Evolutionary conservation across 75 land plant genomes (phyloP).

Genomic region (Ceratopteris richardii): DNA sequence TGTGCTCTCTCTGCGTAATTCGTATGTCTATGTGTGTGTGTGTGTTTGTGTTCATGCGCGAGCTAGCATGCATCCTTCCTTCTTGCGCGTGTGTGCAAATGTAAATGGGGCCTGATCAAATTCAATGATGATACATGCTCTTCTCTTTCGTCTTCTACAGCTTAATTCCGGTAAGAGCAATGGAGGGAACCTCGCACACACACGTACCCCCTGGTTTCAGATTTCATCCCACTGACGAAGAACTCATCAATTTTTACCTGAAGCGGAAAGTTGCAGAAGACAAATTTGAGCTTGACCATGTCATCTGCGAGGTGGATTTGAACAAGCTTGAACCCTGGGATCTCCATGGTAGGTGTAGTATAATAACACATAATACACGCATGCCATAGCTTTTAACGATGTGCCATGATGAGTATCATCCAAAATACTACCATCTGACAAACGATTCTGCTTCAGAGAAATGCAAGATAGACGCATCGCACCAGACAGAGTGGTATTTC

Average conservation of each 20-base stretch:
- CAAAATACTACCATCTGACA: too few relatives aligned
- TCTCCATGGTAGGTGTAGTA: background rate
- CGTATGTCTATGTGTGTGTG: too few relatives aligned
- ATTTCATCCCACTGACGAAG: constrained; percentile 19
- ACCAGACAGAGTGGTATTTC: constrained; percentile 8
- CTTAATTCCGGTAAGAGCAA: too few relatives aligned
- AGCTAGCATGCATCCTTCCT: too few relatives aligned
- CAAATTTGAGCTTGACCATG: constrained; percentile 1
- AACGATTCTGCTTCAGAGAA: too few relatives aligned
- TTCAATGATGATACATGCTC: too few relatives aligned
- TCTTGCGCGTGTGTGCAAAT: too few relatives aligned
- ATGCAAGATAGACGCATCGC: background rate
- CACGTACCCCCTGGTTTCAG: constrained; percentile 15
- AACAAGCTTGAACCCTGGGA: constrained; percentile 10
- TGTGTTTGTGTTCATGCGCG: too few relatives aligned
- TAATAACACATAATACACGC: background rate
- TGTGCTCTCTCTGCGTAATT: too few relatives aligned
- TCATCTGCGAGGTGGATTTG: constrained; percentile 1
- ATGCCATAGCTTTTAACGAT: background rate
- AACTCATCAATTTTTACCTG: constrained; percentile 15
- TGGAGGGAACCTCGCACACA: background rate
- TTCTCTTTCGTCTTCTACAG: too few relatives aligned
- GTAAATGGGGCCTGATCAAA: too few relatives aligned
- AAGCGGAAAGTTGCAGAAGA: constrained; percentile 1
- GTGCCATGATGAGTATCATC: background rate